A percentile compares a stretch with the other conserved stretches of the same genome.
phyloP scores from a whole-genome alignment of 345 rosid genomes.

The Gynandropsis gynandra region DNA sequence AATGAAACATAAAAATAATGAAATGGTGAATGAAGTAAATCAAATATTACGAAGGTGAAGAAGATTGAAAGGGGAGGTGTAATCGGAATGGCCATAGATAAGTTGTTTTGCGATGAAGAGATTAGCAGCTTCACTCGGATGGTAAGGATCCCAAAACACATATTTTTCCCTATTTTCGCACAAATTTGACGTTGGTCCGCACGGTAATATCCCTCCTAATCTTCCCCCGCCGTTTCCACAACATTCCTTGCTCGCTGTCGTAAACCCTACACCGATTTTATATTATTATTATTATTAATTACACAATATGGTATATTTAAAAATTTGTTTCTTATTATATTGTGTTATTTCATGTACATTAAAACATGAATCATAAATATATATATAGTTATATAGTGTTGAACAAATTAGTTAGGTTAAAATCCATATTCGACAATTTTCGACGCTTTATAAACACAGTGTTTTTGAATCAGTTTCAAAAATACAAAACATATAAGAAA shows the following conservation, averaged over 20 bases:
- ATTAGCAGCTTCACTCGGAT: constrained; percentile 82
- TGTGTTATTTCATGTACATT: too few relatives aligned
- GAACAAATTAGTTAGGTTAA: too few relatives aligned
- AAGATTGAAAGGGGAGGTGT: constrained; percentile 57
- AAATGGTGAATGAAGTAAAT: neutral
- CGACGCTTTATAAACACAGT: too few relatives aligned
- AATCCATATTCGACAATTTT: too few relatives aligned
- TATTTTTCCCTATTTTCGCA: constrained; percentile 57
- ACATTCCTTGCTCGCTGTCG: constrained; percentile 63
- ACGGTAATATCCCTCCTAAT: constrained; percentile 79
- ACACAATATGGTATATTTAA: too few relatives aligned
- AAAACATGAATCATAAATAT: too few relatives aligned
- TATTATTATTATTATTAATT: too few relatives aligned
- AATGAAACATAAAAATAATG: neutral
- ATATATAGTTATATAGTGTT: too few relatives aligned
- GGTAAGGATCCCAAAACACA: constrained; percentile 90
- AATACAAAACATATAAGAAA: too few relatives aligned
- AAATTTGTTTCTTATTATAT: too few relatives aligned
- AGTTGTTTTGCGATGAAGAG: constrained; percentile 53
- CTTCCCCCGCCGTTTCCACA: constrained; percentile 74
- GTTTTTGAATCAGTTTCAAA: too few relatives aligned
- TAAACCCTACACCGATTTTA: constrained; percentile 40
- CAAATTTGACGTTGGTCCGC: constrained; percentile 71
- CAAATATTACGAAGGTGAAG: constrained; percentile 58
- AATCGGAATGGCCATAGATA: constrained; percentile 42